Conservation (phyloP, 1,139 yeast species). For the Debaryomycetaceae sp. region DNA sequence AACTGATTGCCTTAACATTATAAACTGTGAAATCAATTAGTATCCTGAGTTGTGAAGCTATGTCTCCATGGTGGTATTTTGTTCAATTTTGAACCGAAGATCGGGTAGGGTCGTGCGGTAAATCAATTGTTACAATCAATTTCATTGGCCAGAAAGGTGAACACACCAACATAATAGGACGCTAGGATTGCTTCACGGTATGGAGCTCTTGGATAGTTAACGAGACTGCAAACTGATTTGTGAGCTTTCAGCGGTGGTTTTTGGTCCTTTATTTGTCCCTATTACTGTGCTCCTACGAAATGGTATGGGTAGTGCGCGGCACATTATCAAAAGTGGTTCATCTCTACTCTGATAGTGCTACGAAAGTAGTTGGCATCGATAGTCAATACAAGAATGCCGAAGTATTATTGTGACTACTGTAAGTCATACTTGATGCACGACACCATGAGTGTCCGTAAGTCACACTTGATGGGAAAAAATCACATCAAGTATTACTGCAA, state of each 20-base stretch:
- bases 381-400: conserved; percentile 33
- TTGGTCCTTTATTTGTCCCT: too few relatives aligned
- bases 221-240: too few relatives aligned
- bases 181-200: too few relatives aligned
- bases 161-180: too few relatives aligned
- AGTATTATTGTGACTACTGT: conserved; percentile 84
- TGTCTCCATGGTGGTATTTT: neutral
- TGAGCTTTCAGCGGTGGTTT: too few relatives aligned
- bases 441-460: conserved; percentile 79
- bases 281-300: too few relatives aligned
- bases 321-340: neutral
- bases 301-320: neutral
- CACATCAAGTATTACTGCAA: conserved; percentile 74
- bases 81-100: conserved; percentile 14
- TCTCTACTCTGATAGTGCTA: too few relatives aligned
- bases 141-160: conserved; percentile 6
- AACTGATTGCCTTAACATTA: conserved; percentile 44
- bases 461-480: conserved; percentile 77
- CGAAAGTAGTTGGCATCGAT: neutral
- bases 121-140: conserved; percentile 1
- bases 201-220: too few relatives aligned
- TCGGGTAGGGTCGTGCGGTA: conserved; percentile 15
- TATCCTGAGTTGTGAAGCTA: neutral
- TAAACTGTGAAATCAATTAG: conserved; percentile 6
- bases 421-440: conserved; percentile 85